phyloP scores from a whole-genome alignment of 73 alveolate species.

The Halteria grandinella region DNA sequence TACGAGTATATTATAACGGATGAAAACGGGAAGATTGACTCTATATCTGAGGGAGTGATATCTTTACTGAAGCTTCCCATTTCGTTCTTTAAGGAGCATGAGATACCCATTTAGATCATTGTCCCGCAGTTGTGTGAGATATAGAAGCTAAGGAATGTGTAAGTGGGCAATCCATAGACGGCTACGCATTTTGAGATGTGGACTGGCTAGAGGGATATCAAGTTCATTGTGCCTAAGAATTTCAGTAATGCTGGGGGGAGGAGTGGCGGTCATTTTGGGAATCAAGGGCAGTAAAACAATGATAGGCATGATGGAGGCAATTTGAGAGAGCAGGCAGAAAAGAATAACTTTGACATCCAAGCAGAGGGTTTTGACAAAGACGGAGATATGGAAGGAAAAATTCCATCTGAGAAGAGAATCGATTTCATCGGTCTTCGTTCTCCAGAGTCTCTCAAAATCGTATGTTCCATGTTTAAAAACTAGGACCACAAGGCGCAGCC shows the following conservation, averaged over 20 bases:
- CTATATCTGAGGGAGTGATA: conserved; percentile 49
- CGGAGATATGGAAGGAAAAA: too few species aligned
- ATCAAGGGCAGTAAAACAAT: too few species aligned
- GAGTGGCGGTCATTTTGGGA: conserved; percentile 5
- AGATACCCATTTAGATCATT: conserved; percentile 29
- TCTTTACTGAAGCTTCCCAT: conserved; percentile 38
- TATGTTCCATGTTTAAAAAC: conserved; percentile 38
- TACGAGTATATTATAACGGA: conserved; percentile 55
- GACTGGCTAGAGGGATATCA: conserved; percentile 36
- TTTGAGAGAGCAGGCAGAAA: too few species aligned
- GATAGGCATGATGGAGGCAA: too few species aligned
- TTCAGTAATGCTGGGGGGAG: conserved; percentile 21
- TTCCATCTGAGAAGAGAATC: too few species aligned
- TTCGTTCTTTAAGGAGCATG: conserved; percentile 57
- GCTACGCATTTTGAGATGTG: conserved; percentile 44
- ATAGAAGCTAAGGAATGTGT: not conserved
- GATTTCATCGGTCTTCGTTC: conserved; percentile 19
- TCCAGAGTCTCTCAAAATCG: conserved; percentile 25
- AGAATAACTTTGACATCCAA: too few species aligned
- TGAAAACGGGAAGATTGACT: conserved; percentile 51
- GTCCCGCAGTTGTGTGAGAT: conserved; percentile 50
- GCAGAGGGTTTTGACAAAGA: too few species aligned
- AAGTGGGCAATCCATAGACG: conserved; percentile 27
- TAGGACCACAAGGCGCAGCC: conserved; percentile 45
- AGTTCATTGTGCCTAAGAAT: conserved; percentile 50